These are phyloP conservation scores for Penicillium fuscoglaucum DNA, from an alignment of 2,329 filamentous ascomycete species.

Conservation along the genomic window DNA sequence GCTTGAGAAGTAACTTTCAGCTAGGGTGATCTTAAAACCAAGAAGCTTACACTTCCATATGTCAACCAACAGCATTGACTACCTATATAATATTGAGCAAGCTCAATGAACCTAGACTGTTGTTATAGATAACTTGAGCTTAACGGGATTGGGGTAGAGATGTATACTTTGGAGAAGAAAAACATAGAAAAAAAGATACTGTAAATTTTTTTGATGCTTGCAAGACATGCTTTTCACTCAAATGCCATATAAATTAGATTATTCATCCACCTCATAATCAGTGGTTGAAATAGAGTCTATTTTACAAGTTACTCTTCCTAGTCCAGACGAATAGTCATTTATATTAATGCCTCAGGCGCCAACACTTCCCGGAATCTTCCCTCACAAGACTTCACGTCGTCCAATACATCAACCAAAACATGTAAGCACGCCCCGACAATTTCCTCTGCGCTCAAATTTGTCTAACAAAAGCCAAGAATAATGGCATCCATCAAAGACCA, in stretches of 20 bases:
- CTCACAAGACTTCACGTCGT: background rate
- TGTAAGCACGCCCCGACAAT: background rate
- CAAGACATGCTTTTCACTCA: background rate
- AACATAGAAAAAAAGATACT: no score
- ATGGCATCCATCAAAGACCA: constrained; percentile 4
- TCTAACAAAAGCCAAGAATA: background rate
- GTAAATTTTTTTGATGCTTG: background rate
- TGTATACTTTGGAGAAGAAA: no score
- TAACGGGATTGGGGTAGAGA: no score
- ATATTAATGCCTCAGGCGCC: constrained; percentile 2
- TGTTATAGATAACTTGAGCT: no score
- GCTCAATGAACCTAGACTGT: no score
- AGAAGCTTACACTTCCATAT: no score
- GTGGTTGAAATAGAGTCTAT: background rate
- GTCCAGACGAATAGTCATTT: background rate
- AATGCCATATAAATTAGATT: background rate
- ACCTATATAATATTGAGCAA: no score
- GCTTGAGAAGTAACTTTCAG: background rate
- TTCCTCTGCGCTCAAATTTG: background rate
- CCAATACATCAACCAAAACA: background rate
- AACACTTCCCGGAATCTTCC: constrained; percentile 2
- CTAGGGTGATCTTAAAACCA: no score
- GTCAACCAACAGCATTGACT: no score
- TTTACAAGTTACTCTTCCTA: background rate
- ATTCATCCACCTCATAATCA: background rate